A percentile compares a stretch with the other conserved stretches of the same genome.
Evolutionary conservation across 352 stramenopile species (phyloP).

Genomic region (Phytophthora cactorum): DNA sequence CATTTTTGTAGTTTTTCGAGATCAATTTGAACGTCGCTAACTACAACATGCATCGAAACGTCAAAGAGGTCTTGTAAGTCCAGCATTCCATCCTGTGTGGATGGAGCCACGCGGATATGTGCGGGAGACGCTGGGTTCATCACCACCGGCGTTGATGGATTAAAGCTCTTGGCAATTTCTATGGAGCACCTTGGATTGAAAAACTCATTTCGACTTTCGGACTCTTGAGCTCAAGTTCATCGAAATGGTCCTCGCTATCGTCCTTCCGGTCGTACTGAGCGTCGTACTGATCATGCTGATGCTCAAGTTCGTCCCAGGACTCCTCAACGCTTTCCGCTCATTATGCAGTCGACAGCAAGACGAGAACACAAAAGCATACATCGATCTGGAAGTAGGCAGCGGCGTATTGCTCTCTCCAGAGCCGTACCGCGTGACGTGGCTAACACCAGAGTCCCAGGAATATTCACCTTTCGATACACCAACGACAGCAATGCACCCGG

Average conservation of each 20-base stretch:
- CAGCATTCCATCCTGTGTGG: slow-evolving; percentile 19
- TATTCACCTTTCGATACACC: slow-evolving; percentile 23
- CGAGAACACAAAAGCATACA: slow-evolving; percentile 11
- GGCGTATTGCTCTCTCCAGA: slow-evolving; percentile 17
- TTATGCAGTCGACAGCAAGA: slow-evolving; percentile 16
- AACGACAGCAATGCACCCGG: slow-evolving; percentile 3
- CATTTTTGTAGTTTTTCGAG: neutral
- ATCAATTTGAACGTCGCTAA: neutral
- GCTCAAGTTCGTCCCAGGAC: slow-evolving; percentile 43
- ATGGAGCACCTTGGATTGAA: slow-evolving; percentile 1
- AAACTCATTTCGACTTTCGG: slow-evolving; percentile 29
- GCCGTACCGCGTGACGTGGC: slow-evolving; percentile 39
- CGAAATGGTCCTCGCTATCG: slow-evolving; percentile 19
- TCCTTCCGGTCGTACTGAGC: slow-evolving; percentile 36
- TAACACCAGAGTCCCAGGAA: slow-evolving; percentile 19
- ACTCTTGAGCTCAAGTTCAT: slow-evolving; percentile 11
- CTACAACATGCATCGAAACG: slow-evolving; percentile 9
- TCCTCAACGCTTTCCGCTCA: slow-evolving; percentile 5
- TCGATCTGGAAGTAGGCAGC: slow-evolving; percentile 32
- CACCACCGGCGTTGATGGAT: neutral
- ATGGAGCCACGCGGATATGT: slow-evolving; percentile 3
- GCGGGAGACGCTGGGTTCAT: slow-evolving; percentile 5
- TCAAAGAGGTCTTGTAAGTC: slow-evolving; percentile 6
- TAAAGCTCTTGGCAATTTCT: slow-evolving; percentile 12
- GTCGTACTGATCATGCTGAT: slow-evolving; percentile 42